Conservation (phyloP, 2,329 filamentous ascomycete genomes). For the Fusarium burgessii region DNA sequence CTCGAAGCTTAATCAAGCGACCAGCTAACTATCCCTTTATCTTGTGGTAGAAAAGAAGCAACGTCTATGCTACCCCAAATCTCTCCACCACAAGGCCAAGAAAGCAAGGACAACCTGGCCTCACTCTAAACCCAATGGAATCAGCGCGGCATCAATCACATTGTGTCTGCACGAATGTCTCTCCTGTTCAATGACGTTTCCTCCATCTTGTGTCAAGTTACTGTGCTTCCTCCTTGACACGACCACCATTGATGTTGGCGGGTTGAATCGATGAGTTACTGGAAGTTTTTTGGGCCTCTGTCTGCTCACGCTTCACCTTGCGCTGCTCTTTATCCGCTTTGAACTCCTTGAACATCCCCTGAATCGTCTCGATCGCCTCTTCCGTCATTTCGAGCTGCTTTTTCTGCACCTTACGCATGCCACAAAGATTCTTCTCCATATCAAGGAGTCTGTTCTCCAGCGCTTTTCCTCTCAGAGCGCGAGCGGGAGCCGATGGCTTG, state of each 20-base stretch:
- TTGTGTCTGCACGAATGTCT: not conserved
- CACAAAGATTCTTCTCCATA: not conserved
- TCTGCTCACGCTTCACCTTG: not conserved
- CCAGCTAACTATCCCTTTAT: too few species aligned
- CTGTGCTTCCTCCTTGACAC: not conserved
- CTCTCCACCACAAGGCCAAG: not conserved
- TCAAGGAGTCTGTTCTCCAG: not conserved
- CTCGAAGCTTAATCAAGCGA: too few species aligned
- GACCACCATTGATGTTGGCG: not conserved
- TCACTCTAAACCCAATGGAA: not conserved
- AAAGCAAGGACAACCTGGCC: not conserved
- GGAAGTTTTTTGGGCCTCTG: too few species aligned
- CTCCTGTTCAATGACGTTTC: not conserved
- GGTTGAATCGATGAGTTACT: not conserved
- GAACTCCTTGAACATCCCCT: not conserved
- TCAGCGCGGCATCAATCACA: rapidly evolving
- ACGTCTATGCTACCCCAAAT: not conserved
- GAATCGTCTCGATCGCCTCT: too few species aligned
- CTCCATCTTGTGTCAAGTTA: not conserved
- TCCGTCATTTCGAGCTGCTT: too few species aligned
- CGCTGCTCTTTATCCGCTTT: not conserved
- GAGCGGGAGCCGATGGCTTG: too few species aligned
- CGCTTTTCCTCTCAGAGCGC: too few species aligned
- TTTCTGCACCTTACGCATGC: too few species aligned
- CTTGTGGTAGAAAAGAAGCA: not conserved